Conservation (phyloP, 2,329 filamentous ascomycete genomes). For the Amesomyces nigricolor region DNA sequence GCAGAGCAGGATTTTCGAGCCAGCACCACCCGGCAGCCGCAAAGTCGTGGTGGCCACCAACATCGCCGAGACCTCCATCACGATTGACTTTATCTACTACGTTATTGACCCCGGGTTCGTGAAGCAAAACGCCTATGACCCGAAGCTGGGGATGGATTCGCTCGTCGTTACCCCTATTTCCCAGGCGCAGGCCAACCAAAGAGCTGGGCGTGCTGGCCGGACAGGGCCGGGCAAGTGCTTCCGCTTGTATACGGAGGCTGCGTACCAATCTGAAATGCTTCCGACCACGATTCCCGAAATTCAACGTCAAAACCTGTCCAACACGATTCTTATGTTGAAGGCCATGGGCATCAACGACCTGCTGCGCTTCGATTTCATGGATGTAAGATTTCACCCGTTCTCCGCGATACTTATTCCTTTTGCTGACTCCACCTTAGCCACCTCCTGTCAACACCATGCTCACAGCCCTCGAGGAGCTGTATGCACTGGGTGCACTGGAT, state of each 20-base stretch:
- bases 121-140: conserved; percentile 95
- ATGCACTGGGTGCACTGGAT: conserved; percentile 84
- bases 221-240: conserved; percentile 97
- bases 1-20: conserved; percentile 91
- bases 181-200: conserved; percentile 91
- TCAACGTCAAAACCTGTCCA: conserved; percentile 85
- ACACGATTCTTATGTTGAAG: conserved; percentile 95
- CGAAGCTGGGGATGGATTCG: conserved; percentile 96
- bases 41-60: conserved; percentile 98
- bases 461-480: conserved; percentile 89
- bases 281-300: conserved; percentile 96
- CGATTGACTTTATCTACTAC: conserved; percentile 96
- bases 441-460: conserved; percentile 97
- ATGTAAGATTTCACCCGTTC: conserved; percentile 35
- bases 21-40: conserved; percentile 74
- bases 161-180: conserved; percentile 94
- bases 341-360: conserved; percentile 99
- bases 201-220: conserved; percentile 85
- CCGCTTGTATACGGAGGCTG: conserved; percentile 88
- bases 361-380: conserved; percentile 98
- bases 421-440: conserved; percentile 39
- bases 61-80: conserved; percentile 96
- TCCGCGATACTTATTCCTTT: background rate
- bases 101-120: conserved; percentile 97
- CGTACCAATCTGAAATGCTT: conserved; percentile 94